phyloP scores from a whole-genome alignment of 2,329 filamentous ascomycete species.

The Colletotrichum sp. region DNA sequence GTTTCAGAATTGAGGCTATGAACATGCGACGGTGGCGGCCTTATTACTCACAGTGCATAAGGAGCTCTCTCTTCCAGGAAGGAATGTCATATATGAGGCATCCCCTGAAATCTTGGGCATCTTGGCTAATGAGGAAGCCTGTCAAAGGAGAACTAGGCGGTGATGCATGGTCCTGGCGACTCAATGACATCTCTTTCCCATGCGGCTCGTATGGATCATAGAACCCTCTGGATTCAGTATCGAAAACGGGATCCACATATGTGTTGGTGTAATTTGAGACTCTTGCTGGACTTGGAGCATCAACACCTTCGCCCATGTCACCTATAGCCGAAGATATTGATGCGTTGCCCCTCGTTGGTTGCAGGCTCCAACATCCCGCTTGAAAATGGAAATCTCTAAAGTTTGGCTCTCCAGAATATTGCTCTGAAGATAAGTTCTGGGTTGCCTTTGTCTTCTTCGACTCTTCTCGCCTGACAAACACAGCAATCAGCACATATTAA shows the following conservation, averaged over 20 bases:
- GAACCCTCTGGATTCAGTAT: neutral
- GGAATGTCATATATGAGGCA: neutral
- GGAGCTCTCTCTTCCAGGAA: neutral
- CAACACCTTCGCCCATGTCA: neutral
- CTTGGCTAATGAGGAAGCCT: neutral
- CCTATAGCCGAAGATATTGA: neutral
- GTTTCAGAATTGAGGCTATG: rapidly evolving
- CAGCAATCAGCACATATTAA: neutral
- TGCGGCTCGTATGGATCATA: neutral
- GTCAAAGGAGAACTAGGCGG: rapidly evolving
- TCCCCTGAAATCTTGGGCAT: neutral
- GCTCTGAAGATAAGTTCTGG: neutral
- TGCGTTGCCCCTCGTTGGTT: neutral
- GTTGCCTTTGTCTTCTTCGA: neutral
- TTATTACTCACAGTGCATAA: neutral
- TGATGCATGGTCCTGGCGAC: rapidly evolving
- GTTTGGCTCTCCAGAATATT: neutral
- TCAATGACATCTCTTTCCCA: neutral
- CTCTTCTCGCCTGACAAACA: neutral
- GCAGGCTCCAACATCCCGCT: neutral
- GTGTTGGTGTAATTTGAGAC: neutral
- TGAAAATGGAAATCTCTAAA: neutral
- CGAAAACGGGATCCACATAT: neutral
- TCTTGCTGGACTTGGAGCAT: neutral
- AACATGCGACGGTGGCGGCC: neutral